Evolutionary conservation across 2,329 filamentous ascomycete genomes (phyloP).

Genomic region (Gnomoniopsis sp.): DNA sequence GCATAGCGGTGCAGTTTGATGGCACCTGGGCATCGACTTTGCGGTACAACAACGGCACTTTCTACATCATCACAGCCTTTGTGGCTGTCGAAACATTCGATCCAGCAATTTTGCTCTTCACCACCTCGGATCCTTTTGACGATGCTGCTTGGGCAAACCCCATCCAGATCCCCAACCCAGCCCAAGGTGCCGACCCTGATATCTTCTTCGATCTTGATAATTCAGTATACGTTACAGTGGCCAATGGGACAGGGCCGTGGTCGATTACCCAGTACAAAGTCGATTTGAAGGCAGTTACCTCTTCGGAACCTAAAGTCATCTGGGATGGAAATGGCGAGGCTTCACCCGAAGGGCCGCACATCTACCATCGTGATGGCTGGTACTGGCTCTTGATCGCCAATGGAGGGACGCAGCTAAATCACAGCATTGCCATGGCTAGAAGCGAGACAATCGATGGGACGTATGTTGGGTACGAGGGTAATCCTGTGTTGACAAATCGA

Average conservation of each 20-base stretch:
- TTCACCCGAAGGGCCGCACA: conserved; percentile 41
- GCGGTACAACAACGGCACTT: conserved; percentile 37
- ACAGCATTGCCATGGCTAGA: conserved; percentile 41
- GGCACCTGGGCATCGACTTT: conserved; percentile 48
- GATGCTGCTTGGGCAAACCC: conserved; percentile 38
- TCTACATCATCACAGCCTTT: conserved; percentile 42
- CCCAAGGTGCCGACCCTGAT: conserved; percentile 36
- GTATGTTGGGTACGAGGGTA: conserved; percentile 37
- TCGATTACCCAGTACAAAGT: conserved; percentile 28
- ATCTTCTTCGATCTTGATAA: conserved; percentile 38
- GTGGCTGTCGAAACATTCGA: conserved; percentile 30
- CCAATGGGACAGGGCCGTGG: conserved; percentile 17
- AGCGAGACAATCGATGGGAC: conserved; percentile 37
- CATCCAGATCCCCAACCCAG: conserved; percentile 26
- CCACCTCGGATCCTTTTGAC: conserved; percentile 35
- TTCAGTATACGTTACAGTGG: conserved; percentile 33
- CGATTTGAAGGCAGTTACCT: conserved; percentile 32
- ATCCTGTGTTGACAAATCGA: conserved; percentile 43
- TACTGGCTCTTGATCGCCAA: conserved; percentile 45
- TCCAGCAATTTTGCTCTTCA: conserved; percentile 38
- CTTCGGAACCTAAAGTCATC: conserved; percentile 29
- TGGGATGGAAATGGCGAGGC: conserved; percentile 43
- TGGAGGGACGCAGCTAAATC: conserved; percentile 40
- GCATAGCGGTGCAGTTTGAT: conserved; percentile 19
- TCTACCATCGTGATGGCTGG: conserved; percentile 38